A percentile compares a stretch with the other conserved stretches of the same genome.
Conservation (phyloP, 148 eudicot species). For the Amaranthus palmeri region DNA sequence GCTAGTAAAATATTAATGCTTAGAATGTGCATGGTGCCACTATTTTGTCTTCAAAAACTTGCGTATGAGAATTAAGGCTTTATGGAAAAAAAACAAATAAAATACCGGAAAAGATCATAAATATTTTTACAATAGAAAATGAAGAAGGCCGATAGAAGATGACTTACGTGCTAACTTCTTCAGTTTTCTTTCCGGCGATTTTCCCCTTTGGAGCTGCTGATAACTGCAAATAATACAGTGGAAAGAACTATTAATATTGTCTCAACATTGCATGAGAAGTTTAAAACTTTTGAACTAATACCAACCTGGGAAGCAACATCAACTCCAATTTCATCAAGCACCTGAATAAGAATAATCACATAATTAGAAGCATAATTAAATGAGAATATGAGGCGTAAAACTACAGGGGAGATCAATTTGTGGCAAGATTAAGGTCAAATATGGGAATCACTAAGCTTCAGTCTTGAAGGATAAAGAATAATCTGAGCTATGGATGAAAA, state of each 20-base stretch:
- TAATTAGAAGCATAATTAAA: background rate
- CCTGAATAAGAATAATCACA: slow-evolving; percentile 38
- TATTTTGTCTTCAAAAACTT: background rate
- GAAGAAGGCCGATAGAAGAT: background rate
- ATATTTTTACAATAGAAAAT: background rate
- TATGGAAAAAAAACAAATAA: background rate
- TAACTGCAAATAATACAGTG: slow-evolving; percentile 39
- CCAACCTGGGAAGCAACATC: slow-evolving; percentile 97
- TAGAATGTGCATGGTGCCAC: background rate
- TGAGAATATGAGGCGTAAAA: background rate
- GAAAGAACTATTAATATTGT: slow-evolving; percentile 13
- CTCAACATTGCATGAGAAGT: slow-evolving; percentile 2
- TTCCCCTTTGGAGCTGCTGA: slow-evolving; percentile 93
- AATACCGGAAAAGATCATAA: background rate
- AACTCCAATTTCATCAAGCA: slow-evolving; percentile 93
- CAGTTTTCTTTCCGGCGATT: slow-evolving; percentile 81
- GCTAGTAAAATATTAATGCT: background rate
- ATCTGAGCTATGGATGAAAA: background rate
- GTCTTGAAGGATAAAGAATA: slow-evolving; percentile 1
- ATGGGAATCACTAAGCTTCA: background rate
- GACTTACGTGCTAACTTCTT: slow-evolving; percentile 67
- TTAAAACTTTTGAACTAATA: slow-evolving; percentile 6
- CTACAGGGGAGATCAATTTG: background rate
- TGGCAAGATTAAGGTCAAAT: background rate
- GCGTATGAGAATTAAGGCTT: background rate